A percentile compares a stretch with the other conserved stretches of the same genome.
These are phyloP conservation scores for Trypanosoma vivax DNA, from an alignment of 208 protist species.

Conservation along the genomic window DNA sequence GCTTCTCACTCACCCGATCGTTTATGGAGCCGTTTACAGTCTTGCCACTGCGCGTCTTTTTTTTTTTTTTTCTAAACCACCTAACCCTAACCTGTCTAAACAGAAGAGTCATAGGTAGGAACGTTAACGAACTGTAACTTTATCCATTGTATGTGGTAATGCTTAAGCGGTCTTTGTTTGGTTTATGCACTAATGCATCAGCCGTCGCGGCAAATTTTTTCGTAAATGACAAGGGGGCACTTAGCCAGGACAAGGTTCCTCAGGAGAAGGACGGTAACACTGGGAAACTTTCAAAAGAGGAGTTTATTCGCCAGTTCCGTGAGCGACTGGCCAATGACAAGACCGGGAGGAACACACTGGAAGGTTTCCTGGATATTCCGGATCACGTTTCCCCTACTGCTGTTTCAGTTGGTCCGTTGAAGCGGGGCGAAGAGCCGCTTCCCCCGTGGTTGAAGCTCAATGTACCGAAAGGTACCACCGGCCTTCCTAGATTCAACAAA, in stretches of 20 bases:
- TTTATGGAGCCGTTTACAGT: no score
- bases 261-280: conserved; percentile 27
- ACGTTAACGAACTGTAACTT: not conserved
- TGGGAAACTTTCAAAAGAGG: conserved; percentile 52
- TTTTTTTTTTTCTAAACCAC: no score
- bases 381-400: conserved; percentile 48
- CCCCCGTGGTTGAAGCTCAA: conserved; percentile 91
- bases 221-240: no score
- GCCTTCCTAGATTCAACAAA: conserved; percentile 74
- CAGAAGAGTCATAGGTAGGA: not conserved
- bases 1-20: no score
- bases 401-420: conserved; percentile 70
- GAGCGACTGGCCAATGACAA: conserved; percentile 50
- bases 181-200: conserved; percentile 13
- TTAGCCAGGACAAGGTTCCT: conserved; percentile 12
- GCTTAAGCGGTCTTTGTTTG: conserved; percentile 16
- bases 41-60: no score
- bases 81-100: not conserved
- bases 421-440: conserved; percentile 76
- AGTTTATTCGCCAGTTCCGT: conserved; percentile 76
- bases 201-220: conserved; percentile 12
- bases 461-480: conserved; percentile 71
- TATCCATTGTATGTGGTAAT: not conserved
- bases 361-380: conserved; percentile 73
- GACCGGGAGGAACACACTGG: conserved; percentile 65